These are phyloP conservation scores for Alternaria triticina DNA, from an alignment of 2,329 filamentous ascomycete species.

Conservation along the genomic window DNA sequence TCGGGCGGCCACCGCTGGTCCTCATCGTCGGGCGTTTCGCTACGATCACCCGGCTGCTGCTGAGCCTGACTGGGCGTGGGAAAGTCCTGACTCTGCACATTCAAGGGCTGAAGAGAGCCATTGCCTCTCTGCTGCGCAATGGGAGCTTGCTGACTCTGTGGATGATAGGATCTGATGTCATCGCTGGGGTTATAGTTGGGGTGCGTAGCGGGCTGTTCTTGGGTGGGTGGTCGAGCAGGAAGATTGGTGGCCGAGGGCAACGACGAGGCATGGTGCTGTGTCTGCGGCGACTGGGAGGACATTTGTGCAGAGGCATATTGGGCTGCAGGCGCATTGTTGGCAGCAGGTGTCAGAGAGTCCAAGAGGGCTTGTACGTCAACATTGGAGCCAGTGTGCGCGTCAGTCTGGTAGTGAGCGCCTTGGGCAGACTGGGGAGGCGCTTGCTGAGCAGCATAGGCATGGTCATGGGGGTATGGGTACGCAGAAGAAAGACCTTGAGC, in stretches of 20 bases:
- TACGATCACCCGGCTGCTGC: slow-evolving; percentile 33
- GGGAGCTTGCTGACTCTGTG: slow-evolving; percentile 51
- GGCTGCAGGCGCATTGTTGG: slow-evolving; percentile 35
- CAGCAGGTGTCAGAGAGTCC: slow-evolving; percentile 50
- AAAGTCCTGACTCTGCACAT: slow-evolving; percentile 22
- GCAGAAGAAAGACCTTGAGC: slow-evolving; percentile 38
- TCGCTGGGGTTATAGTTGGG: slow-evolving; percentile 56
- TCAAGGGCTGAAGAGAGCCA: slow-evolving; percentile 36
- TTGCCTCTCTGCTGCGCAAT: slow-evolving; percentile 37
- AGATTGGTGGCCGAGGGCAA: slow-evolving; percentile 51
- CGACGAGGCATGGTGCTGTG: slow-evolving; percentile 45
- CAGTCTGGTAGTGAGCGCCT: slow-evolving; percentile 36
- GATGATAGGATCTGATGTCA: slow-evolving; percentile 59
- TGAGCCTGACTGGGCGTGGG: slow-evolving; percentile 33
- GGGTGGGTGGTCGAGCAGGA: slow-evolving; percentile 56
- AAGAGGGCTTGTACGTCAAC: slow-evolving; percentile 57
- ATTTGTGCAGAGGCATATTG: slow-evolving; percentile 45
- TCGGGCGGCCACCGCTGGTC: slow-evolving; percentile 61
- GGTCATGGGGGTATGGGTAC: slow-evolving; percentile 45
- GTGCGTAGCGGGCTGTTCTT: slow-evolving; percentile 57
- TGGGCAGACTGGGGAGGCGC: slow-evolving; percentile 38
- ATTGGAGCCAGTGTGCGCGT: slow-evolving; percentile 37
- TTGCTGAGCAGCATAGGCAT: slow-evolving; percentile 41
- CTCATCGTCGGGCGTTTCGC: slow-evolving; percentile 50
- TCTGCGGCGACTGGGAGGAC: slow-evolving; percentile 36